A percentile compares a stretch with the other conserved stretches of the same genome.
Conservation (phyloP, 441 rosid species). For the Syzygium malaccense region DNA sequence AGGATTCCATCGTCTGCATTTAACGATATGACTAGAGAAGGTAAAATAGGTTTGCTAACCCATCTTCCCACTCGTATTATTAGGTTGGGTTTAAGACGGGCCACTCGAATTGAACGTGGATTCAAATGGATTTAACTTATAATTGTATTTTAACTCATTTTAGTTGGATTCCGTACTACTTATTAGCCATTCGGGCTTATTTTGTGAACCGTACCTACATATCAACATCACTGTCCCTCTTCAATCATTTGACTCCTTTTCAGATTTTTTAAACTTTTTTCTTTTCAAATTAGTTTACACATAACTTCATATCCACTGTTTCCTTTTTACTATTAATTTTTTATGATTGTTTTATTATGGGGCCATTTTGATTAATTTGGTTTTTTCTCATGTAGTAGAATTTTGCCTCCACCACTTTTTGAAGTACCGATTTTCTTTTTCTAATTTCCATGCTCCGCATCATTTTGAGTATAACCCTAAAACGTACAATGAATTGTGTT, state of each 20-base stretch:
- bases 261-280: not conserved
- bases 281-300: not conserved
- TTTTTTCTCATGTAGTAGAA: not conserved
- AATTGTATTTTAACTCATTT: too few relatives aligned
- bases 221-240: too few relatives aligned
- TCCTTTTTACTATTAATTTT: not conserved
- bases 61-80: too few relatives aligned
- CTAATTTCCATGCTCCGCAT: not conserved
- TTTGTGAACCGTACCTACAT: not conserved
- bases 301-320: not conserved
- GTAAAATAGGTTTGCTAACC: too few relatives aligned
- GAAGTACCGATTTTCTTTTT: not conserved
- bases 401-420: not conserved
- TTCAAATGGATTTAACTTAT: not conserved
- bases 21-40: not conserved
- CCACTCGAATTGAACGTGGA: not conserved
- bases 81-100: too few relatives aligned
- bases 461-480: not conserved
- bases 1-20: not conserved
- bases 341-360: not conserved
- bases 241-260: too few relatives aligned
- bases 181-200: not conserved
- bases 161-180: not conserved
- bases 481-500: not conserved
- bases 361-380: not conserved